These are phyloP conservation scores for Globisporangium cylindrosporum DNA, from an alignment of 352 stramenopile genomes.

Conservation along the genomic window DNA sequence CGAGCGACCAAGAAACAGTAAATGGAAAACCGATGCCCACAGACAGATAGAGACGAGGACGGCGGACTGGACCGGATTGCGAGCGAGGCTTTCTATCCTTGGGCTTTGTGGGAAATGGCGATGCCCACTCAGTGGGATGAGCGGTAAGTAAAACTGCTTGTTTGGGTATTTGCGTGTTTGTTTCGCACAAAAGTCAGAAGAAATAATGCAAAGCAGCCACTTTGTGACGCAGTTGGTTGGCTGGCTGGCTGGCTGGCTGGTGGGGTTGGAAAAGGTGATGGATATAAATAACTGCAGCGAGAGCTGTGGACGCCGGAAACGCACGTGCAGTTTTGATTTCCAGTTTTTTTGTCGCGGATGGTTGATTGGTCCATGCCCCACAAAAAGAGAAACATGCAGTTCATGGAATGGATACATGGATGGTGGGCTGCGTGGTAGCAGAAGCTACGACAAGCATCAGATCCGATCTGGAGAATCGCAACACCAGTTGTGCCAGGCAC, in stretches of 20 bases:
- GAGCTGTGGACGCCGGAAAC: conserved; percentile 4
- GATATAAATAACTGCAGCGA: conserved; percentile 6
- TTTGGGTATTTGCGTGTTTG: not conserved
- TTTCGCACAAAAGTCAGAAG: conserved; percentile 5
- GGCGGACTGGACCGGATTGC: not conserved
- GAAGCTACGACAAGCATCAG: not conserved
- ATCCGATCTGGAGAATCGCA: not conserved
- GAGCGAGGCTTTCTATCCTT: not conserved
- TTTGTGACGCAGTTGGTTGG: not conserved
- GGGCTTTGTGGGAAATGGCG: not conserved
- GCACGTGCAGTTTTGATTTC: conserved; percentile 1
- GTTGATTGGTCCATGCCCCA: not conserved
- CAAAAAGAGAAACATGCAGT: not conserved
- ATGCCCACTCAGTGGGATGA: not conserved
- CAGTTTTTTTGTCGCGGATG: not conserved
- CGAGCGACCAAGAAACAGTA: not conserved
- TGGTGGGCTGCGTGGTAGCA: not conserved
- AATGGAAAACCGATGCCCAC: not conserved
- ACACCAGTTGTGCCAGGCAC: not conserved
- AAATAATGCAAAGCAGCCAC: not conserved
- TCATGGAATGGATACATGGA: not conserved
- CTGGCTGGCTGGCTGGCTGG: not conserved
- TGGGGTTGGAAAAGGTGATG: not conserved
- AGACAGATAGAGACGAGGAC: not conserved
- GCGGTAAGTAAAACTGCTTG: conserved; percentile 10